Conservation (phyloP, 2,329 filamentous ascomycete species). For the Epichloe baconii region DNA sequence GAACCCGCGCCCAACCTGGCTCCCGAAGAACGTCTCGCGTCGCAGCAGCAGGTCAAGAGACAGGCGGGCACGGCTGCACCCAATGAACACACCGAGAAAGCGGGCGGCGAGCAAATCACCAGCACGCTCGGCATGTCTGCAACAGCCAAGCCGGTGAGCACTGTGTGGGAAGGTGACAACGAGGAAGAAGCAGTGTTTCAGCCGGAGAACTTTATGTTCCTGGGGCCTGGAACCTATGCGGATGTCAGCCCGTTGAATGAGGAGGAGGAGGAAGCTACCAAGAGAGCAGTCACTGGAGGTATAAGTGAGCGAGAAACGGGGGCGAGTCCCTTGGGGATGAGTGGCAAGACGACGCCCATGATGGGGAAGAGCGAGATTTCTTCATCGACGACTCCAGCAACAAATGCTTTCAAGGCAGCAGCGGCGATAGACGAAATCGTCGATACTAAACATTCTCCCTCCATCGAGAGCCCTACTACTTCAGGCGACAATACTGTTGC, state of each 20-base stretch:
- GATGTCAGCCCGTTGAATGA: conserved; percentile 32
- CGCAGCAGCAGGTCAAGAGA: conserved; percentile 34
- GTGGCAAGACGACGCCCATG: conserved; percentile 18
- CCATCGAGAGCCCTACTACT: background rate
- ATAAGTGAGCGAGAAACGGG: conserved; percentile 10
- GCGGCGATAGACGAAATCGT: background rate
- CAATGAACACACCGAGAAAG: background rate
- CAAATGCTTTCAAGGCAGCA: background rate
- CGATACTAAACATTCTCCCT: background rate
- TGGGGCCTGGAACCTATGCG: conserved; percentile 32
- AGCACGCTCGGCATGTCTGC: conserved; percentile 19
- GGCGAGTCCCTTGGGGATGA: conserved; percentile 16
- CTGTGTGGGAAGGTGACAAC: conserved; percentile 20
- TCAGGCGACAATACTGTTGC: background rate
- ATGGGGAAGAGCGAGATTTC: conserved; percentile 9
- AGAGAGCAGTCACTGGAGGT: conserved; percentile 9
- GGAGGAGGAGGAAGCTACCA: conserved; percentile 21
- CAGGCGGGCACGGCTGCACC: conserved; percentile 11
- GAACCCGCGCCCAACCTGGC: conserved; percentile 26
- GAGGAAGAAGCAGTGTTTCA: conserved; percentile 30
- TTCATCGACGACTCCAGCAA: background rate
- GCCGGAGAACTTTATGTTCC: conserved; percentile 39
- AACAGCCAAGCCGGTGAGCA: conserved; percentile 19
- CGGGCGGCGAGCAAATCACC: conserved; percentile 2
- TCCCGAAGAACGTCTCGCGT: conserved; percentile 40